Evolutionary conservation across 352 stramenopile genomes (phyloP), one percentile per base, ranked within the genome.

Genomic region (Phytophthora parvispora): DNA sequence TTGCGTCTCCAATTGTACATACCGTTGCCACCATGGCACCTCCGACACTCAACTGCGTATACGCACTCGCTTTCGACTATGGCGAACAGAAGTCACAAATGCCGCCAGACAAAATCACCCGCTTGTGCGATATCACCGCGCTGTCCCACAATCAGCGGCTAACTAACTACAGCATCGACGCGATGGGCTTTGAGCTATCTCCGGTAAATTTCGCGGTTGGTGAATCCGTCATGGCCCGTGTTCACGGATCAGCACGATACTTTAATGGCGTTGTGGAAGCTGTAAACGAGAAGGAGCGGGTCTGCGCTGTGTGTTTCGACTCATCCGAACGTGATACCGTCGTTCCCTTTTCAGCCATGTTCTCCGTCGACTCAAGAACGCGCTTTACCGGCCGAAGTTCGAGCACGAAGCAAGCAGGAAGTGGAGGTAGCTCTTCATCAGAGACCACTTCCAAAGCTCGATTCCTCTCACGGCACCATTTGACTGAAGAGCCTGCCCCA

Each of bases 101-200:
- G 10, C 68, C 81, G 6, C 34, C 70, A 0, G 81, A 91, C 9
- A 85, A 86, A 38, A 80, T 94, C 52, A 77, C 83, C 15, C 64
- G 36, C 15, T 63, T 94, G 51, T 75, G 91, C 47, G 84, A 90
- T 53, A 51, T 61, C 9, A 74, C 83, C 24, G 86, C 84, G 38
- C 72, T 94, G 3, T 76, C 78, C 25, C 81, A 83, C 28, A 82
- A 72, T 5, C 84, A 94, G 55, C 84, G 81, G 20, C 76, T 94
- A 40, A 94, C 84, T 3, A 94, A 94, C 50, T 91, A 88, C 65
- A 90, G 78, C 52, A 90, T 94, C 53, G 84, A 94, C 63, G 83
- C 84, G 6, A 90, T 92, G 59, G 86, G 86, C 7, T 92, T 92
- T 60, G 86, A 94, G 72, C 74, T 94, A 25, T 77, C 71, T 22